These are phyloP conservation scores for Puccinia hordei DNA, from an alignment of 1,284 basidiomycete genomes.

Conservation along the genomic window DNA sequence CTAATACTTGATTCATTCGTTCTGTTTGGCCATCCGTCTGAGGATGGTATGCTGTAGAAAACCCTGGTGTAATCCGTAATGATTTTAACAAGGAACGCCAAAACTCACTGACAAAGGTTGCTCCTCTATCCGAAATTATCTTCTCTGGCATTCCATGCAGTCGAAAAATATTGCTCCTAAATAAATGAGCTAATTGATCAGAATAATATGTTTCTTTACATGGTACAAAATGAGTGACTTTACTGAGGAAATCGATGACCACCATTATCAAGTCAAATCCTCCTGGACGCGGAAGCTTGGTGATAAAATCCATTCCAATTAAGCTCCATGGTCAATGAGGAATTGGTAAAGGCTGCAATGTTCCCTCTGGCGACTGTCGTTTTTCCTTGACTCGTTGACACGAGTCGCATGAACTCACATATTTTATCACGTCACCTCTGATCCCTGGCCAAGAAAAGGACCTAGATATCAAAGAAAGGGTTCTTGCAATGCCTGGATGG, in stretches of 20 bases:
- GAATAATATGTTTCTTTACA: background rate
- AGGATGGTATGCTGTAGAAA: background rate
- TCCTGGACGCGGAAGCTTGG: slow-evolving; percentile 55
- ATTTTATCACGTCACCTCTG: background rate
- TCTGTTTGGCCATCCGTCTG: slow-evolving; percentile 4
- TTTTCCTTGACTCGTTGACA: background rate
- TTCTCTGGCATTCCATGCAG: background rate
- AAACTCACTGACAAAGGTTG: background rate
- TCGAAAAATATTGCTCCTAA: background rate
- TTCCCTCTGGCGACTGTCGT: no score
- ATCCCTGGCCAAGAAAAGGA: slow-evolving; percentile 12
- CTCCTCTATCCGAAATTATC: background rate
- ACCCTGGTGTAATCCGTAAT: background rate
- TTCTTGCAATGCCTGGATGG: background rate
- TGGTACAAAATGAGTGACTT: no score
- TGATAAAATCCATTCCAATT: slow-evolving; percentile 63
- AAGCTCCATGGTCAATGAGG: no score
- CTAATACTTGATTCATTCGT: background rate
- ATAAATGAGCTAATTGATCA: background rate
- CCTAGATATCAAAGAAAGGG: background rate
- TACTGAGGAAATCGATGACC: no score
- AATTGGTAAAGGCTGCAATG: no score
- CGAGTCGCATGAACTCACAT: background rate
- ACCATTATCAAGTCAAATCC: no score
- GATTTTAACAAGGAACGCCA: background rate